Percentiles rank a stretch among this genome's conserved stretches.
Conservation (phyloP, 257 asterid genomes). For the Solanum habrochaites region DNA sequence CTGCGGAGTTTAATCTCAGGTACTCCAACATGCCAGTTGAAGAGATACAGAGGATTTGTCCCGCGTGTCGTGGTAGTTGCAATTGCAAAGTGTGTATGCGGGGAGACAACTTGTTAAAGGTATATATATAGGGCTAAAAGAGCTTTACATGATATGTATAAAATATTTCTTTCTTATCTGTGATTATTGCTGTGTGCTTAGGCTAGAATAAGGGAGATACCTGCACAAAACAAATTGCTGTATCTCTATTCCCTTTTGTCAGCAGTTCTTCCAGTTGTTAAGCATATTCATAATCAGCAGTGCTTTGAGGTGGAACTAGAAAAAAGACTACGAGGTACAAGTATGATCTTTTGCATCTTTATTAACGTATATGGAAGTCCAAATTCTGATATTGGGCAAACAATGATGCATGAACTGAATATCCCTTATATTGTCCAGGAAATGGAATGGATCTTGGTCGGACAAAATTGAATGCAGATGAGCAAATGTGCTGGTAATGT, state of each 20-base stretch:
- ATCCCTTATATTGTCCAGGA: constrained; percentile 39
- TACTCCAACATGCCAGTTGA: constrained; percentile 56
- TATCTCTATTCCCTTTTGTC: constrained; percentile 78
- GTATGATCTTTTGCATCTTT: constrained; percentile 1
- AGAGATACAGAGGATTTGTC: constrained; percentile 80
- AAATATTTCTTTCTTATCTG: background rate
- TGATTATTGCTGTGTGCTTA: constrained; percentile 11
- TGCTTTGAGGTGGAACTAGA: constrained; percentile 87
- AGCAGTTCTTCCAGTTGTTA: constrained; percentile 82
- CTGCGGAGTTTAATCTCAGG: constrained; percentile 35
- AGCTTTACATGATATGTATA: background rate
- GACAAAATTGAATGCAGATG: constrained; percentile 88
- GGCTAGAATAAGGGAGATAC: constrained; percentile 77
- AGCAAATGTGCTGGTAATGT: constrained; percentile 97
- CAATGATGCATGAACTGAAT: background rate
- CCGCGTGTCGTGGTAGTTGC: constrained; percentile 95
- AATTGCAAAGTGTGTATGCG: constrained; percentile 85
- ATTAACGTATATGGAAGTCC: background rate
- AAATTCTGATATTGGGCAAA: background rate
- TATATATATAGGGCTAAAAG: constrained; percentile 23
- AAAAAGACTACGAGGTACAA: constrained; percentile 64
- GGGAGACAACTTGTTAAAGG: constrained; percentile 89
- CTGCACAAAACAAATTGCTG: constrained; percentile 79
- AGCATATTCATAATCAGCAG: constrained; percentile 68
- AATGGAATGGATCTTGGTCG: constrained; percentile 71